Evolutionary conservation across 345 rosid species (phyloP), one percentile per base, ranked within the genome.

Genomic region (Hevea brasiliensis): DNA sequence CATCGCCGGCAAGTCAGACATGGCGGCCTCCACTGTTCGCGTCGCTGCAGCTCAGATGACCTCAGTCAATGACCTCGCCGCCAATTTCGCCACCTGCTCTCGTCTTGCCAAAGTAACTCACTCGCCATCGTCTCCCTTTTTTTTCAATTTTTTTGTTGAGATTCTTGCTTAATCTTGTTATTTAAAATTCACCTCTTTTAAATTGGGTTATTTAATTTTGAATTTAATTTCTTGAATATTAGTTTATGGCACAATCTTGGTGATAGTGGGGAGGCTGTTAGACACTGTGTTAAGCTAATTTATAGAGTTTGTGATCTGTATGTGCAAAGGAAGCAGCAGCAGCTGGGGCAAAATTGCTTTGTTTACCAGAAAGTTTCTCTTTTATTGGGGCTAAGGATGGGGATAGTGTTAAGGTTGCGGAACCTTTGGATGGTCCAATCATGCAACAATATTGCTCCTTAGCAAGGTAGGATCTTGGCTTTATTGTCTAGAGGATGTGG

Each of bases 41-140:
- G 89, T 94, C 61, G 98, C 97, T 64, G 95, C 94, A n/a, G 94
- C 85, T 72, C 98, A 92, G 88, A 94, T 94, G 97, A 92, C 98
- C 51, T 92, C 98, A 37, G 61, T 89, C 83, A 89, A 87, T 84
- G 97, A 94, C 70, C 75, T 92, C 65, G 87, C 93, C 65, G 40
- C 90, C 79, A 92, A 94, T 72, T 87, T 89, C 81, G 84, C 91
- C 68, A 87, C 98, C 68, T 94, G 97, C 85, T 83, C 97, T 70
- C 91, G 91, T 81, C 97, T 94, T 54, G 92, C 83, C 65, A 89
- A 89, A 77, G 98, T 94, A 76, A 37, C 27, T 41, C 20, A 7
- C 15, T 4, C 29, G 23, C 12, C 44, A 0, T 9, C n/a, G 7
- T 26, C 42, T 9, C 12, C 50, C 11, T 55, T 12, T 37, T 32